Conservation (phyloP, 2,329 filamentous ascomycete genomes). For the Calonectria pauciramosa region DNA sequence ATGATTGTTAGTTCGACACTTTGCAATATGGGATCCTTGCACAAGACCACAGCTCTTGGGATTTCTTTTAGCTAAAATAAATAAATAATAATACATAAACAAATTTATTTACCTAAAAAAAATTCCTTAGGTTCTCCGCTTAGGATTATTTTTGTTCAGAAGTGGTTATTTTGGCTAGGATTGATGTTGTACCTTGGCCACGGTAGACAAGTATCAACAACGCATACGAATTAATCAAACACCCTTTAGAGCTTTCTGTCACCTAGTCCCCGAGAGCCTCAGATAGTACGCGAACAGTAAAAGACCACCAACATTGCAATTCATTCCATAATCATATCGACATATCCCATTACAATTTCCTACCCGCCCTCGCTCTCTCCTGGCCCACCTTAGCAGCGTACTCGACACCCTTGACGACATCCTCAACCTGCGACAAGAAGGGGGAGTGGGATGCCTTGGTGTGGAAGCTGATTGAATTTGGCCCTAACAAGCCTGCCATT, state of each 20-base stretch:
- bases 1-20: too few species aligned
- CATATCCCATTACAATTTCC: not conserved
- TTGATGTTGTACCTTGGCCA: too few species aligned
- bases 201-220: too few species aligned
- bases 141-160: too few species aligned
- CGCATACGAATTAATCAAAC: not conserved
- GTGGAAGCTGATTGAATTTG: slow-evolving; percentile 19
- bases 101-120: too few species aligned
- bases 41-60: too few species aligned
- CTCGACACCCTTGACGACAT: slow-evolving; percentile 34
- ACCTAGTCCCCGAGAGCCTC: not conserved
- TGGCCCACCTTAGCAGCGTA: slow-evolving; percentile 26
- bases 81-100: too few species aligned
- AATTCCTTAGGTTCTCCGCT: too few species aligned
- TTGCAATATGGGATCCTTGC: too few species aligned
- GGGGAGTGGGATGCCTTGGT: slow-evolving; percentile 31
- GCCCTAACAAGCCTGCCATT: slow-evolving; percentile 34
- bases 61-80: too few species aligned
- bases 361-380: not conserved
- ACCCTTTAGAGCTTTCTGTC: not conserved
- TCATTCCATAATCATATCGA: not conserved
- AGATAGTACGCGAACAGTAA: not conserved
- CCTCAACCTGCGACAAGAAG: slow-evolving; percentile 30
- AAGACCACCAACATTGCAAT: not conserved
- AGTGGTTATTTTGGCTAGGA: too few species aligned